Evolutionary conservation across 129 eudicot species (phyloP).

Genomic region (Flaveria trinervia): DNA sequence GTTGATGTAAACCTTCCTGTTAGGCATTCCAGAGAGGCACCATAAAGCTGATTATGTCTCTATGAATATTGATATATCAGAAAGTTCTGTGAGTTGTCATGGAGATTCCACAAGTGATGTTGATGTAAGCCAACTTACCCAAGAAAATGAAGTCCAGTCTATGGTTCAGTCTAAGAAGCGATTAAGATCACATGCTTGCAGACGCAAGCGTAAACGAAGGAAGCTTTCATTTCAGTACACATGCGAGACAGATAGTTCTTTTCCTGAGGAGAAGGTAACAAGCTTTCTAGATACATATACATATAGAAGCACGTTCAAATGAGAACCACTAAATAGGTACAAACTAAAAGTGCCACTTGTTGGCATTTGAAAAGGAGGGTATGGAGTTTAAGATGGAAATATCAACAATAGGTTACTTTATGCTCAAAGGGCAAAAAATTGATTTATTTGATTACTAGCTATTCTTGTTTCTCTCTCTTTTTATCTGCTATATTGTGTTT

Average conservation of each 20-base stretch:
- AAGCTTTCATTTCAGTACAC: slow-evolving; percentile 37
- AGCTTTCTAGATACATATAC: background rate
- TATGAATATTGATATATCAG: slow-evolving; percentile 29
- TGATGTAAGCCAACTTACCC: slow-evolving; percentile 13
- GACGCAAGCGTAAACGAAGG: slow-evolving; percentile 55
- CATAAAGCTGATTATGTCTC: slow-evolving; percentile 26
- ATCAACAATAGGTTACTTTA: too few relatives aligned
- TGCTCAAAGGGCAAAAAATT: too few relatives aligned
- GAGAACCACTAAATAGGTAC: background rate
- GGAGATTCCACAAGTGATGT: slow-evolving; percentile 23
- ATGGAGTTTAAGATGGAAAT: too few relatives aligned
- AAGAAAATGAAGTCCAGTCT: slow-evolving; percentile 32
- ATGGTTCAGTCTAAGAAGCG: slow-evolving; percentile 46
- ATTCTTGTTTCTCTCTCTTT: too few relatives aligned
- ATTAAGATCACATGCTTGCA: slow-evolving; percentile 54
- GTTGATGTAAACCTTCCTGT: slow-evolving; percentile 9
- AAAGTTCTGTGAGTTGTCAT: slow-evolving; percentile 27
- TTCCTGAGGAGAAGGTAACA: slow-evolving; percentile 25
- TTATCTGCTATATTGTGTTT: too few relatives aligned
- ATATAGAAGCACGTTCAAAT: background rate
- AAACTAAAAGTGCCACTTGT: background rate
- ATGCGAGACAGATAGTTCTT: slow-evolving; percentile 20
- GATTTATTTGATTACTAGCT: too few relatives aligned
- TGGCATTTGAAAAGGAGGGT: background rate
- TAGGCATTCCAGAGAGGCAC: slow-evolving; percentile 37